Evolutionary conservation across 371 early-diverging fungal genomes (phyloP).

Genomic region (Mucor ambiguus): DNA sequence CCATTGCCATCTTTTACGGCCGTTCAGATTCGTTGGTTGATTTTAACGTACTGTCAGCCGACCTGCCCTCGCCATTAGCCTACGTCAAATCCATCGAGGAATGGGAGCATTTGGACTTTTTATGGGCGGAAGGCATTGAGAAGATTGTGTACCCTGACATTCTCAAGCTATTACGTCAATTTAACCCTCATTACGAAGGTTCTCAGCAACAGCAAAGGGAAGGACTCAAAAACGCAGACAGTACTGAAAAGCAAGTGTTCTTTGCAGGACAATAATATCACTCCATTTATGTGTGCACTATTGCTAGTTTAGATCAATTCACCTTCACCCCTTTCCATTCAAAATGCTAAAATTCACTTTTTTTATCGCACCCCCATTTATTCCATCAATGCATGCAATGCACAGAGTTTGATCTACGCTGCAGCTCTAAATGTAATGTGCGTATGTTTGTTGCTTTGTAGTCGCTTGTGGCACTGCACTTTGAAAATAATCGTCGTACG

Average conservation of each 20-base stretch:
- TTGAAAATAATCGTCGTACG: not conserved
- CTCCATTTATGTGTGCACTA: not conserved
- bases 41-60: slow-evolving; percentile 60
- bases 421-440: slow-evolving; percentile 4
- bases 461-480: not conserved
- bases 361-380: not conserved
- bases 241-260: slow-evolving; percentile 6
- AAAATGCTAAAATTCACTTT: not conserved
- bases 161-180: slow-evolving; percentile 37
- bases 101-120: slow-evolving; percentile 84
- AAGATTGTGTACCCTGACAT: slow-evolving; percentile 50
- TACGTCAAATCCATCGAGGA: slow-evolving; percentile 65
- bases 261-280: not conserved
- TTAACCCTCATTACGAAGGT: slow-evolving; percentile 30
- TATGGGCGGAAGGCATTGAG: slow-evolving; percentile 73
- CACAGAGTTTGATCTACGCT: not conserved
- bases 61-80: slow-evolving; percentile 58
- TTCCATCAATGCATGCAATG: not conserved
- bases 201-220: slow-evolving; percentile 11
- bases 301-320: not conserved
- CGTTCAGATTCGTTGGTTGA: slow-evolving; percentile 86
- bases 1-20: slow-evolving; percentile 91
- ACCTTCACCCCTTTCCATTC: not conserved
- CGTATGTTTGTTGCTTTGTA: not conserved
- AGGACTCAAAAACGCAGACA: slow-evolving; percentile 14